Conservation (phyloP, 2,329 filamentous ascomycete species). For the Stagonosporopsis tanaceti region DNA sequence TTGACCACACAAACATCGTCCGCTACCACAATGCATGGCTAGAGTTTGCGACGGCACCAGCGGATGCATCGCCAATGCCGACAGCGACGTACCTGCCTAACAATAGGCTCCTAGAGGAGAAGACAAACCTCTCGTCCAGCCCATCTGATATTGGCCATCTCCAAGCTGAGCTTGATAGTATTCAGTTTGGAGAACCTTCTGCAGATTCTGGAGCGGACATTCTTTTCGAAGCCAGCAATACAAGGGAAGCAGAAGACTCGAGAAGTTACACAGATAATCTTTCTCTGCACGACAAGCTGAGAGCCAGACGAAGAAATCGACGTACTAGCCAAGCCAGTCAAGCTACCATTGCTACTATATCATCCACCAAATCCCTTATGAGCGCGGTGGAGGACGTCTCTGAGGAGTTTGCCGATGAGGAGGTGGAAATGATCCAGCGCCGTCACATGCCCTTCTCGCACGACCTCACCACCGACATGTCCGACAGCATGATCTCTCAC, state of each 20-base stretch:
- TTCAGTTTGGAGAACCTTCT: slow-evolving; percentile 31
- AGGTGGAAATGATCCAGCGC: slow-evolving; percentile 58
- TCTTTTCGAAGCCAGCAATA: slow-evolving; percentile 43
- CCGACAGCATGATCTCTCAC: slow-evolving; percentile 49
- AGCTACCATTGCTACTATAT: slow-evolving; percentile 50
- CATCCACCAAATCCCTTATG: slow-evolving; percentile 53
- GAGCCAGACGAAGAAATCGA: slow-evolving; percentile 32
- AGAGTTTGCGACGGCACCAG: slow-evolving; percentile 53
- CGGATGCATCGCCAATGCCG: slow-evolving; percentile 16
- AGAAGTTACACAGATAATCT: neutral
- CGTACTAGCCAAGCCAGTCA: slow-evolving; percentile 46
- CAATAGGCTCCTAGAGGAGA: slow-evolving; percentile 37
- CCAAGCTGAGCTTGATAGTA: slow-evolving; percentile 21
- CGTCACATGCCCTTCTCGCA: slow-evolving; percentile 33
- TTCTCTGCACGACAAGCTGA: slow-evolving; percentile 44
- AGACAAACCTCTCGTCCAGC: slow-evolving; percentile 22
- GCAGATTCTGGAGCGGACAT: slow-evolving; percentile 33
- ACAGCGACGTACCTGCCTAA: slow-evolving; percentile 22
- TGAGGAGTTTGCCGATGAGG: slow-evolving; percentile 54
- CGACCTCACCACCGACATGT: slow-evolving; percentile 28
- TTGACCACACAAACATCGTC: slow-evolving; percentile 72
- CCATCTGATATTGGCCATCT: slow-evolving; percentile 22
- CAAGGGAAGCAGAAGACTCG: slow-evolving; percentile 15
- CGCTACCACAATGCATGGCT: slow-evolving; percentile 72
- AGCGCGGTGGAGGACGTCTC: slow-evolving; percentile 47